A percentile compares a stretch with the other conserved stretches of the same genome.
phyloP scores from a whole-genome alignment of 495 filamentous ascomycete species.

The Xylaria grammica region DNA sequence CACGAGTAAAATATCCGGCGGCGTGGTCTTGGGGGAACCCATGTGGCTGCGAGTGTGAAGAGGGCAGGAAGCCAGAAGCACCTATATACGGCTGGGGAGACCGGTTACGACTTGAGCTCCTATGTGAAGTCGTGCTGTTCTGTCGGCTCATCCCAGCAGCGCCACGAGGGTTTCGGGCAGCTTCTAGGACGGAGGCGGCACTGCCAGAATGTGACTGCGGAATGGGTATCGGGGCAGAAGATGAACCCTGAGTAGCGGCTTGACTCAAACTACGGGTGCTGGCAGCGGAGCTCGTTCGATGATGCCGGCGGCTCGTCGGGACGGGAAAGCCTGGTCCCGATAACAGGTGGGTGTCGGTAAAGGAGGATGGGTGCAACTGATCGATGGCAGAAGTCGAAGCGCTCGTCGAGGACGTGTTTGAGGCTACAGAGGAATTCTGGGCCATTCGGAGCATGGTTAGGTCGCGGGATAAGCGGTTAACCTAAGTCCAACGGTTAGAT shows the following conservation, averaged over 20 bases:
- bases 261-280: conserved; percentile 64
- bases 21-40: conserved; percentile 33
- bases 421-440: conserved; percentile 80
- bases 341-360: conserved; percentile 38
- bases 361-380: conserved; percentile 38
- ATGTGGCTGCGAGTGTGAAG: conserved; percentile 30
- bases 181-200: conserved; percentile 35
- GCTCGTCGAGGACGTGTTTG: conserved; percentile 75
- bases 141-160: conserved; percentile 47
- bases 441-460: conserved; percentile 77
- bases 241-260: conserved; percentile 37
- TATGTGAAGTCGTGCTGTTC: conserved; percentile 50
- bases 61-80: conserved; percentile 30
- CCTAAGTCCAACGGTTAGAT: conserved; percentile 52
- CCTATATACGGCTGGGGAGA: conserved; percentile 42
- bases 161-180: conserved; percentile 39
- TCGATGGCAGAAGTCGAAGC: conserved; percentile 46
- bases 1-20: conserved; percentile 41
- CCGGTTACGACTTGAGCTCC: conserved; percentile 43
- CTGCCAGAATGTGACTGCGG: conserved; percentile 34
- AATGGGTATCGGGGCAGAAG: conserved; percentile 30
- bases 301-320: conserved; percentile 45
- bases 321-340: conserved; percentile 48
- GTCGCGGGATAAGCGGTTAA: conserved; percentile 90
- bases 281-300: conserved; percentile 51